Conservation (phyloP, 2,329 filamentous ascomycete genomes). For the Simplicillium aogashimaense region DNA sequence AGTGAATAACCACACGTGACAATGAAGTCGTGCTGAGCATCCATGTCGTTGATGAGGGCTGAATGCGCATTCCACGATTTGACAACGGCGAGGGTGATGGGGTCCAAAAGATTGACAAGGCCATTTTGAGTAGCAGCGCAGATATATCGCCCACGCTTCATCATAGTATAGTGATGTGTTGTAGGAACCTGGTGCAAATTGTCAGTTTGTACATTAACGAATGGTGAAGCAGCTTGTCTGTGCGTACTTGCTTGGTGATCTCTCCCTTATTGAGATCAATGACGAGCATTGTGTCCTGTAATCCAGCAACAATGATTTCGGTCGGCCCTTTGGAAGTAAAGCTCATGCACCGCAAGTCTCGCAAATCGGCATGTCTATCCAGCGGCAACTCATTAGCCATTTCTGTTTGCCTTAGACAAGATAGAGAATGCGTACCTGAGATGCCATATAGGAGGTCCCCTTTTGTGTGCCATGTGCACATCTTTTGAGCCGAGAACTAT, state of each 20-base stretch:
- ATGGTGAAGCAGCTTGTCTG: too few species aligned
- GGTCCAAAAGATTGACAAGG: slow-evolving; percentile 76
- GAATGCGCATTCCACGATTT: slow-evolving; percentile 89
- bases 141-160: slow-evolving; percentile 85
- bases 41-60: slow-evolving; percentile 89
- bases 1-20: slow-evolving; percentile 91
- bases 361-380: slow-evolving; percentile 62
- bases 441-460: slow-evolving; percentile 83
- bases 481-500: slow-evolving; percentile 75
- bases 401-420: neutral
- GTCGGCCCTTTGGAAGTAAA: slow-evolving; percentile 79
- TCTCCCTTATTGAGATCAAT: slow-evolving; percentile 61
- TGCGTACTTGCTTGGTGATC: slow-evolving; percentile 53
- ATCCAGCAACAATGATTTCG: slow-evolving; percentile 79
- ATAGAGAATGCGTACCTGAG: slow-evolving; percentile 45
- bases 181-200: slow-evolving; percentile 46
- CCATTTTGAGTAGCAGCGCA: slow-evolving; percentile 83
- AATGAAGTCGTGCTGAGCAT: slow-evolving; percentile 88
- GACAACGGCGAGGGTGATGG: slow-evolving; percentile 64
- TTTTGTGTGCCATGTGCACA: slow-evolving; percentile 78
- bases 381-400: neutral
- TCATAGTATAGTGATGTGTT: slow-evolving; percentile 73
- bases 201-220: slow-evolving; percentile 14
- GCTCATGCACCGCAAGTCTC: slow-evolving; percentile 86
- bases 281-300: slow-evolving; percentile 77